A percentile compares a stretch with the other conserved stretches of the same genome.
These are phyloP conservation scores for Medicago ruthenica DNA, from an alignment of 306 rosid species.

Conservation along the genomic window DNA sequence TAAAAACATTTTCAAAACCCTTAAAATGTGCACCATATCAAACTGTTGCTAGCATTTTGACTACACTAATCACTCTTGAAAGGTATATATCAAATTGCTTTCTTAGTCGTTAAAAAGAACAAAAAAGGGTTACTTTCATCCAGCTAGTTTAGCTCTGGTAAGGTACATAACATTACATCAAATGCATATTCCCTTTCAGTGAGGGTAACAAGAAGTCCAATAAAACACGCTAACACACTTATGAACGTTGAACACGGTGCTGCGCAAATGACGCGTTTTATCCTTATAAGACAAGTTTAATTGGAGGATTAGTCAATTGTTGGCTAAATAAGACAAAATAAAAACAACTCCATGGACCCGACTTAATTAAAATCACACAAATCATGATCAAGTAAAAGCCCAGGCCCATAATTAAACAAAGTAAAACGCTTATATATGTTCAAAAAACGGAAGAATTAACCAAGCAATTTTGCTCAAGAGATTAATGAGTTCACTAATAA, in stretches of 20 bases:
- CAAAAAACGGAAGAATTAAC: neutral
- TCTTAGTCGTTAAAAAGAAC: conserved; percentile 11
- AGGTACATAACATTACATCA: conserved; percentile 29
- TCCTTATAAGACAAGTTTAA: conserved; percentile 41
- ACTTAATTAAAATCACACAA: conserved; percentile 5
- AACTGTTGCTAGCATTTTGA: conserved; percentile 17
- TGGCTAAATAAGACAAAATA: conserved; percentile 31
- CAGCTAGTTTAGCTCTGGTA: conserved; percentile 44
- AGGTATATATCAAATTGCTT: neutral
- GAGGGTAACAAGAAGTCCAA: conserved; percentile 51
- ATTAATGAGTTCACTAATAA: too few relatives aligned
- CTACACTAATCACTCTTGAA: neutral
- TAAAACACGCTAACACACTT: conserved; percentile 43
- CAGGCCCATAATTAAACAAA: conserved; percentile 30
- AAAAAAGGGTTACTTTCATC: conserved; percentile 37
- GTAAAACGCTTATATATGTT: neutral
- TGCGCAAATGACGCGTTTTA: conserved; percentile 47
- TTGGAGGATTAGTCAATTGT: conserved; percentile 40
- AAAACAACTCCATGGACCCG: neutral
- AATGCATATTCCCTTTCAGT: conserved; percentile 19
- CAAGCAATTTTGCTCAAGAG: too few relatives aligned
- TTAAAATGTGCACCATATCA: neutral
- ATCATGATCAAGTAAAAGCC: neutral
- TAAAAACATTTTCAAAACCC: neutral
- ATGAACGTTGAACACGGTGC: conserved; percentile 32